phyloP scores from a whole-genome alignment of 805 yeast genomes.

The Metschnikowia shivogae region DNA sequence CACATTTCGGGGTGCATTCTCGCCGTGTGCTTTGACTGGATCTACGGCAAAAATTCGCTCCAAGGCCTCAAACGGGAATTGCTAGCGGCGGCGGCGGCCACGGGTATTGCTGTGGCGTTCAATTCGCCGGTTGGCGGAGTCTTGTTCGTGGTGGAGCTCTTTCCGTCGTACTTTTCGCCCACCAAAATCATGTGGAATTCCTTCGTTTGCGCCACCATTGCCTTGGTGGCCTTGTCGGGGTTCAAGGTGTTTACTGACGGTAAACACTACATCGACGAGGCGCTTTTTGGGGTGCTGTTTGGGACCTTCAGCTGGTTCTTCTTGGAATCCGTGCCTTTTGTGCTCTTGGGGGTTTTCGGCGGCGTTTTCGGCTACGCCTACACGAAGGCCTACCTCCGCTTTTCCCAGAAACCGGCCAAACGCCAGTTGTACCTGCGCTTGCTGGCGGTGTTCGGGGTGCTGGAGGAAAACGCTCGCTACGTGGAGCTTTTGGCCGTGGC shows the following conservation, averaged over 20 bases:
- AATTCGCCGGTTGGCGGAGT: slow-evolving; percentile 89
- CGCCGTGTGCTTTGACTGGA: slow-evolving; percentile 26
- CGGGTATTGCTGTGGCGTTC: slow-evolving; percentile 82
- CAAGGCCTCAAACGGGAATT: slow-evolving; percentile 66
- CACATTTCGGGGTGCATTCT: slow-evolving; percentile 66
- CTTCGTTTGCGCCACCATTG: slow-evolving; percentile 73
- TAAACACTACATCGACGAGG: slow-evolving; percentile 40
- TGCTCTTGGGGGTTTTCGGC: slow-evolving; percentile 65
- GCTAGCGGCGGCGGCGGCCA: slow-evolving; percentile 70
- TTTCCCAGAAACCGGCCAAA: slow-evolving; percentile 31
- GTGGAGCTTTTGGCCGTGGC: slow-evolving; percentile 50
- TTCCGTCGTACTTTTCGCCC: slow-evolving; percentile 59
- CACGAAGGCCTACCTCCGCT: slow-evolving; percentile 42
- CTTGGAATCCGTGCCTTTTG: slow-evolving; percentile 68
- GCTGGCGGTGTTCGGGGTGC: slow-evolving; percentile 13
- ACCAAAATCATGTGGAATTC: slow-evolving; percentile 76
- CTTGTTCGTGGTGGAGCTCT: slow-evolving; percentile 66
- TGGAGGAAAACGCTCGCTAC: slow-evolving; percentile 24
- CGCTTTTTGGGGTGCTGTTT: slow-evolving; percentile 56
- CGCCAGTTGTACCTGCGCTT: slow-evolving; percentile 17
- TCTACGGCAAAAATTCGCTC: slow-evolving; percentile 30
- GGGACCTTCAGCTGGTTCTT: slow-evolving; percentile 70
- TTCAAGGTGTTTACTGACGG: slow-evolving; percentile 40
- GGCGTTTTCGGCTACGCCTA: slow-evolving; percentile 61
- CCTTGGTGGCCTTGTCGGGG: slow-evolving; percentile 54